These are phyloP conservation scores for Digitaria exilis DNA, from an alignment of 202 grass and related monocot genomes.

Conservation along the genomic window DNA sequence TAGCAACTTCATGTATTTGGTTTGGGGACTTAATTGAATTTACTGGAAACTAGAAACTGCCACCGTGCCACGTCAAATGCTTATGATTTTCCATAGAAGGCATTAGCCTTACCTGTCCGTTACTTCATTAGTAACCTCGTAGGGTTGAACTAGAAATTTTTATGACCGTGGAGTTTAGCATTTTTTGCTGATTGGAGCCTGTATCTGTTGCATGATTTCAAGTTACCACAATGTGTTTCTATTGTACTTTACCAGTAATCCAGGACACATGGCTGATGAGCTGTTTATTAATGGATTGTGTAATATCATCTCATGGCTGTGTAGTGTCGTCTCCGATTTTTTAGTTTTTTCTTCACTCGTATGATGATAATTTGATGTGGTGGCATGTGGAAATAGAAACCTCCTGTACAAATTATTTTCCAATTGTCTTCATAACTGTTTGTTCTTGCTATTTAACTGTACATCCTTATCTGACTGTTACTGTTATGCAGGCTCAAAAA, in stretches of 20 bases:
- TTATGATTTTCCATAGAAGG: neutral
- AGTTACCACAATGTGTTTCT: slow-evolving; percentile 3
- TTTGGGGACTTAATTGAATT: neutral
- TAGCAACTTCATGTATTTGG: too few relatives aligned
- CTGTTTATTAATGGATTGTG: slow-evolving; percentile 10
- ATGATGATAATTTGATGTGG: neutral
- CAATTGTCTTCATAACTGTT: neutral
- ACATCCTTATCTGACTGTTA: slow-evolving; percentile 34
- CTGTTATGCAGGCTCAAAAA: slow-evolving; percentile 80
- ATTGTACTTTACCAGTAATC: slow-evolving; percentile 13
- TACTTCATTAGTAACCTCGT: neutral
- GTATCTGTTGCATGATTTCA: neutral
- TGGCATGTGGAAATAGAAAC: slow-evolving; percentile 5
- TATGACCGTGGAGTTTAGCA: neutral
- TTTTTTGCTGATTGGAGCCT: neutral
- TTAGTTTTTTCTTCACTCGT: neutral
- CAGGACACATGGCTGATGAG: neutral
- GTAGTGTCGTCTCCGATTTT: neutral
- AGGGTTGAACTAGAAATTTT: neutral
- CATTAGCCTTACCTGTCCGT: neutral
- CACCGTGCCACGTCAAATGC: neutral
- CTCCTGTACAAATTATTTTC: neutral
- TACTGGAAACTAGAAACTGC: neutral
- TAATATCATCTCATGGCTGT: neutral
- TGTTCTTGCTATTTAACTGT: neutral